phyloP scores from a whole-genome alignment of 2,329 filamentous ascomycete species.

The Cladosporium sp. region DNA sequence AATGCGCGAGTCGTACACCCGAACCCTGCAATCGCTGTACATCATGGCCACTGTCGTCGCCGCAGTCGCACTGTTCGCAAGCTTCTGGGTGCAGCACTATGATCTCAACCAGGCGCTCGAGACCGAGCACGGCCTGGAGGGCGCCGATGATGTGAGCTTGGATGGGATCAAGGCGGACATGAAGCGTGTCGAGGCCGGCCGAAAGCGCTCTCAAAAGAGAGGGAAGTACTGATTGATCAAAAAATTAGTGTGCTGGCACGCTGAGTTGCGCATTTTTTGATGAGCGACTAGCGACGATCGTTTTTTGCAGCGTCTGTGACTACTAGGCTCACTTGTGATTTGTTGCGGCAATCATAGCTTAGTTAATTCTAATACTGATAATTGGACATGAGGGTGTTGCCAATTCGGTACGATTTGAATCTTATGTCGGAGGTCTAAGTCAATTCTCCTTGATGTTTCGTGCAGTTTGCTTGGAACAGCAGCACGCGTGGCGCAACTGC shows the following conservation, averaged over 20 bases:
- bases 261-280: not conserved
- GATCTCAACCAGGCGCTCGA: not conserved
- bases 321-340: not conserved
- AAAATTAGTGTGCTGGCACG: not conserved
- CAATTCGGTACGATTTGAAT: not conserved
- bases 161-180: not conserved
- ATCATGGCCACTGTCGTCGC: not conserved
- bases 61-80: not conserved
- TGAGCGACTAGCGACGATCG: not conserved
- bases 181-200: not conserved
- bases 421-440: not conserved
- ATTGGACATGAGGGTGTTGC: not conserved
- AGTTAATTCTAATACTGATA: not conserved
- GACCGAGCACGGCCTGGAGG: not conserved
- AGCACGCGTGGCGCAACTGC: not conserved
- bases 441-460: not conserved
- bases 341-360: not conserved
- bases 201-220: not conserved
- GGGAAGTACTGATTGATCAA: not conserved
- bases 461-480: not conserved
- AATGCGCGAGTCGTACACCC: not conserved
- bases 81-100: not conserved
- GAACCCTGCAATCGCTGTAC: not conserved
- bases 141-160: not conserved
- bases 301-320: not conserved